Evolutionary conservation across 257 asterid genomes (phyloP), one percentile per base, ranked within the genome.

Genomic region (Cruciata laevipes): DNA sequence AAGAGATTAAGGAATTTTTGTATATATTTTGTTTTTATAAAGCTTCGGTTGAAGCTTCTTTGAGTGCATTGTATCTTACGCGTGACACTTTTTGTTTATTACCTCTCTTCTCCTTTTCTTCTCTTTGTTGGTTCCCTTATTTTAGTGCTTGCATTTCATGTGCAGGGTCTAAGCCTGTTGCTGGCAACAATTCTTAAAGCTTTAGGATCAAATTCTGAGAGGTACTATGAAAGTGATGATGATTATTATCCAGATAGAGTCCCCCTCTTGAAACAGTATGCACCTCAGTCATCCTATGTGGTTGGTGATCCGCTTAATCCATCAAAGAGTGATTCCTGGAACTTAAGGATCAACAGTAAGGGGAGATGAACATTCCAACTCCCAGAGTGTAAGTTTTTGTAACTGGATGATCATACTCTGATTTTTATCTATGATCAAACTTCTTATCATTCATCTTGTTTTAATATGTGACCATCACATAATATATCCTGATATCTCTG

Each of bases 151-250:
- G 7, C 23, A 7, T 52, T 16, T 38, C 40, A 47, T 57, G 42
- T 82, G 86, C 88, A 93, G 98, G 97, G 86, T 31, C 40, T 88
- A 67, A 83, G 89, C 73, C 65, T 93, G 69, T 65, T 93, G 69
- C 67, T 90, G 71, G 95, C 97, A 58, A 85, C 84, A 83, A 77
- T 88, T 78, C 96, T 93, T 37, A 93, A 87, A 87, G 97, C 95
- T 68, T 77, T 90, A 75, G 95, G 96, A 77, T 87, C 97, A 69
- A 81, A 84, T 76, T 57, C 78, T 47, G 95, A 84, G 81, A 90
- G 84, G 69, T 86, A 78, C 80, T 93, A 90, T 73, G 97, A 88
- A 73, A 93, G 97, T 72, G 99, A 90, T 79, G 99, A 93, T 74
- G 99, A 93, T 25, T 85, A 84, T 64, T 74, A 65, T 23, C 95